A percentile compares a stretch with the other conserved stretches of the same genome.
These are phyloP conservation scores for Xylaria bambusicola DNA, from an alignment of 495 filamentous ascomycete genomes.

Conservation along the genomic window DNA sequence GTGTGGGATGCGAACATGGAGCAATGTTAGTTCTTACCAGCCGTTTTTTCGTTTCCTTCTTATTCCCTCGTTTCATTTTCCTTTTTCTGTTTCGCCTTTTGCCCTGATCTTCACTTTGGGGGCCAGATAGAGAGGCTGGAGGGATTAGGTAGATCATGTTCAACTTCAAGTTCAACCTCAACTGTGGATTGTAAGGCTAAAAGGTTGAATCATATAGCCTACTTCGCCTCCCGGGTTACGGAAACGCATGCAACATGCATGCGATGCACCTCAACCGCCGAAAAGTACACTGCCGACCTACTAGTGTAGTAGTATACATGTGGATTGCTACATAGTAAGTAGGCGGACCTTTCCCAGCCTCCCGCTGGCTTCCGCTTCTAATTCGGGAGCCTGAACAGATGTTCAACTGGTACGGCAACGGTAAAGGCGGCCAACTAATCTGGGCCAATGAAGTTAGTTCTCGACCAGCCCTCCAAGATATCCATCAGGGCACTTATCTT, in stretches of 20 bases:
- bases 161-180: not conserved
- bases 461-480: not conserved
- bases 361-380: constrained; percentile 18
- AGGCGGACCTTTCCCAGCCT: constrained; percentile 1
- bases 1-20: constrained; percentile 4
- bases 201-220: constrained; percentile 7
- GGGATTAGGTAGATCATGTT: not conserved
- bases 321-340: too few relatives aligned
- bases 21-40: not conserved
- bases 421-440: not conserved
- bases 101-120: not conserved
- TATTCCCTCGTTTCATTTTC: not conserved
- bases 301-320: not conserved
- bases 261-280: not conserved
- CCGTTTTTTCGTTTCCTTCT: not conserved
- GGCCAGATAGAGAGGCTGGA: constrained; percentile 1
- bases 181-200: not conserved
- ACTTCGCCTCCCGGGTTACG: constrained; percentile 14
- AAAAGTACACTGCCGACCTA: not conserved
- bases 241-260: not conserved
- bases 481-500: not conserved
- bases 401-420: constrained; percentile 9
- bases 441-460: constrained; percentile 1
- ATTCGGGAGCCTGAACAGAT: constrained; percentile 16
- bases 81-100: not conserved